Base-by-base conservation (phyloP, 176 grass and related monocot species). In the Oryza australiensis region DNA sequence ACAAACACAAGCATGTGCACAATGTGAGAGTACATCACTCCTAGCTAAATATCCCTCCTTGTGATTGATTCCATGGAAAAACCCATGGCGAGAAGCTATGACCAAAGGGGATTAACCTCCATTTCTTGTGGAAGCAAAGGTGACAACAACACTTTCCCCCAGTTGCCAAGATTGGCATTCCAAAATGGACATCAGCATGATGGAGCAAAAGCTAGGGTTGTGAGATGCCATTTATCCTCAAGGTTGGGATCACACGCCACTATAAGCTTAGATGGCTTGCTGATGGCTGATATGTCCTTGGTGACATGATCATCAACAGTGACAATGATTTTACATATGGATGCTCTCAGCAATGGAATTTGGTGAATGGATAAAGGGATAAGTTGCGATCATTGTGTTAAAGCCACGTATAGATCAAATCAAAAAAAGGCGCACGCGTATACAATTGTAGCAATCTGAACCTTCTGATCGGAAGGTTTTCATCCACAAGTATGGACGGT, bases 61-160 rank as follows among this genome's bases (percentile, higher is more conserved):
- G 22, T 71, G 12, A 18, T 23, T 65, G n/a, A 60, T 60, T 14
- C 65, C 33, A 72, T 72, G 32, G 53, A 82, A 65, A 77, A 79
- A 43, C 67, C 72, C 35, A 65, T 63, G 20, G n/a, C 29, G 7
- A 24, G 6, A 82, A 82, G 70, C 28, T 9, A 20, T 14, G 1
- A 26, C 13, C 10, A 26, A 83, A 83, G 41, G 11, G 11, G 30
- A 2, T 33, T 57, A 34, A 10, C 57, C 43, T 66, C 86, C 73
- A 43, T 59, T 88, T 88, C 82, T 26, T 43, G 59, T 66, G 80
- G 80, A 83, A 32, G 66, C 73, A 59, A n/a, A 42, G 73, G 66
- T 28, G 24, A 23, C 28, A 20, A 40, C 24, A 40, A 41, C 30
- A 40, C 14, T 40, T 53, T n/a, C 73, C 20, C 26, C 57, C 81